Conservation (phyloP, 2,329 filamentous ascomycete species). For the Neocucurbitaria cava region DNA sequence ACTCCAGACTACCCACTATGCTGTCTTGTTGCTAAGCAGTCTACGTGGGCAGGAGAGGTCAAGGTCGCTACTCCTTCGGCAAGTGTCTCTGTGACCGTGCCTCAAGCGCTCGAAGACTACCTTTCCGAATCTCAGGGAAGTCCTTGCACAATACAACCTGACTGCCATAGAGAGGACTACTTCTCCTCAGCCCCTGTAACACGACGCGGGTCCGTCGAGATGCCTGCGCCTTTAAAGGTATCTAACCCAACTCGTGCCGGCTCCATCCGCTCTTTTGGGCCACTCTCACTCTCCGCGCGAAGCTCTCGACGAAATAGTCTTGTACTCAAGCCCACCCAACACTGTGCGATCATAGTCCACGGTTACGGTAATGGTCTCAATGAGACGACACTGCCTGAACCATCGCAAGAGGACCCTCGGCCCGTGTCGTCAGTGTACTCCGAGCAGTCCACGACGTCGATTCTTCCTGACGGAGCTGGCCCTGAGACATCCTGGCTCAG, state of each 20-base stretch:
- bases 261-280: constrained; percentile 45
- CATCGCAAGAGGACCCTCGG: constrained; percentile 1
- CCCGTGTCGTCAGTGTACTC: constrained; percentile 10
- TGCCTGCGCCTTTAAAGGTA: constrained; percentile 37
- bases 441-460: constrained; percentile 18
- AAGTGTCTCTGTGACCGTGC: constrained; percentile 12
- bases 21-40: constrained; percentile 52
- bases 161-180: constrained; percentile 55
- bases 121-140: constrained; percentile 14
- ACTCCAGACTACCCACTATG: constrained; percentile 67
- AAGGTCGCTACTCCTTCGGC: constrained; percentile 20
- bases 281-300: constrained; percentile 37
- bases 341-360: constrained; percentile 49
- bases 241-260: constrained; percentile 37
- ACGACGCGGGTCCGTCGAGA: constrained; percentile 39
- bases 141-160: constrained; percentile 49
- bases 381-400: constrained; percentile 17
- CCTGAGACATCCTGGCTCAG: constrained; percentile 29
- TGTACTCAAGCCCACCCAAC: constrained; percentile 25
- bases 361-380: constrained; percentile 49
- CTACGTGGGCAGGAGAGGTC: constrained; percentile 45
- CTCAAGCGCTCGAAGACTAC: constrained; percentile 24
- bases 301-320: constrained; percentile 39
- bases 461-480: constrained; percentile 18
- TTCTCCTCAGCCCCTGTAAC: constrained; percentile 33